Conservation (phyloP, 192 early-diverging fungal genomes). For the Gryganskiella cystojenkinii region DNA sequence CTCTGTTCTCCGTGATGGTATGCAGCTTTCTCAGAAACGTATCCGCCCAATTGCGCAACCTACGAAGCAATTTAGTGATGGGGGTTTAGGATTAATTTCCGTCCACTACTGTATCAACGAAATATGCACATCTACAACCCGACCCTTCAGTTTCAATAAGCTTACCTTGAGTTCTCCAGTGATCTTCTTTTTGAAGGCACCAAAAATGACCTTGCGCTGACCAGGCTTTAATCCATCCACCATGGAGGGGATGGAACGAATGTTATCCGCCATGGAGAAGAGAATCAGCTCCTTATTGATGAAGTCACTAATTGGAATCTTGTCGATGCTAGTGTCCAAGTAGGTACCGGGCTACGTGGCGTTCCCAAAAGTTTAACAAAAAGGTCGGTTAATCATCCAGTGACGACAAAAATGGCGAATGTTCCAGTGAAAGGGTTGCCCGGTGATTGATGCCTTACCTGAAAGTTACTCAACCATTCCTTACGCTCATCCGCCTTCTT, state of each 20-base stretch:
- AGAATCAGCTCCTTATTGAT: constrained; percentile 95
- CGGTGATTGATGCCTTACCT: constrained; percentile 38
- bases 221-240: constrained; percentile 98
- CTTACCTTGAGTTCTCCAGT: constrained; percentile 84
- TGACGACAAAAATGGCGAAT: constrained; percentile 6
- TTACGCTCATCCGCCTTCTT: constrained; percentile 95
- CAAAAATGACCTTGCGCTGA: constrained; percentile 95
- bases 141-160: too few relatives aligned
- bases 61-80: constrained; percentile 2
- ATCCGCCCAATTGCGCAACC: constrained; percentile 88
- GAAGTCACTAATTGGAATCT: constrained; percentile 89
- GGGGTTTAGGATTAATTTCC: too few relatives aligned
- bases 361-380: neutral
- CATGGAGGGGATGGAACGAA: constrained; percentile 92
- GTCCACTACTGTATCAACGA: too few relatives aligned
- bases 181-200: constrained; percentile 84
- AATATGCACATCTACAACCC: too few relatives aligned
- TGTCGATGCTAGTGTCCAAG: constrained; percentile 83
- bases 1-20: constrained; percentile 97
- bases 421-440: neutral
- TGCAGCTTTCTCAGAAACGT: constrained; percentile 87
- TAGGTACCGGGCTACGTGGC: constrained; percentile 82
- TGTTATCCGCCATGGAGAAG: constrained; percentile 95
- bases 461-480: constrained; percentile 86
- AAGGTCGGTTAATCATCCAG: too few relatives aligned